phyloP scores from a whole-genome alignment of 176 grass and related monocot species.

The Ensete ventricosum region DNA sequence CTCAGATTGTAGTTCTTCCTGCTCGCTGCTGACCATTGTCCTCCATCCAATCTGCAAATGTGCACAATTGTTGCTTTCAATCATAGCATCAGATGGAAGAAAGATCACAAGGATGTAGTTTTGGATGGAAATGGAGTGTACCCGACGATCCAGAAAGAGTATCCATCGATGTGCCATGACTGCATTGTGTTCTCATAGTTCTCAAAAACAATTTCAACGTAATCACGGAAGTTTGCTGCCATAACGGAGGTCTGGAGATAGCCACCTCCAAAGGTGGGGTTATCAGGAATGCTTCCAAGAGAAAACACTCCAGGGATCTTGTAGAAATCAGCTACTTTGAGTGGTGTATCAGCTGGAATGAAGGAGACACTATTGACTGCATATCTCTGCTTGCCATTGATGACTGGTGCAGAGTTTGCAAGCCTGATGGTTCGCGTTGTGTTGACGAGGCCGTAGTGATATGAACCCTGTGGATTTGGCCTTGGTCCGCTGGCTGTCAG shows the following conservation, averaged over 20 bases:
- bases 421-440: slow-evolving; percentile 1
- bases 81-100: not conserved
- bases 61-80: not conserved
- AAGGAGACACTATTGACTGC: slow-evolving; percentile 10
- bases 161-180: slow-evolving; percentile 15
- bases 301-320: slow-evolving; percentile 9
- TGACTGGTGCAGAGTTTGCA: slow-evolving; percentile 2
- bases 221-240: slow-evolving; percentile 5
- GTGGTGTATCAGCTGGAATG: slow-evolving; percentile 5
- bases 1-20: slow-evolving; percentile 12
- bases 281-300: not conserved
- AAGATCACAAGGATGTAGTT: not conserved
- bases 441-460: slow-evolving; percentile 3
- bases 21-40: slow-evolving; percentile 11
- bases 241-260: slow-evolving; percentile 15
- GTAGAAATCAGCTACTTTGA: slow-evolving; percentile 12
- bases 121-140: not conserved
- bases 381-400: slow-evolving; percentile 15
- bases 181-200: slow-evolving; percentile 12
- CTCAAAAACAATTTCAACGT: slow-evolving; percentile 9
- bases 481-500: slow-evolving; percentile 8
- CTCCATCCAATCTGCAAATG: slow-evolving; percentile 14
- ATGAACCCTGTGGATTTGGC: slow-evolving; percentile 10
- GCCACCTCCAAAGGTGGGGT: not conserved
- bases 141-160: slow-evolving; percentile 9